Percentiles rank a stretch among this genome's conserved stretches.
These are phyloP conservation scores for Microbotryum intermedium DNA, from an alignment of 1,284 basidiomycete genomes.

Conservation along the genomic window DNA sequence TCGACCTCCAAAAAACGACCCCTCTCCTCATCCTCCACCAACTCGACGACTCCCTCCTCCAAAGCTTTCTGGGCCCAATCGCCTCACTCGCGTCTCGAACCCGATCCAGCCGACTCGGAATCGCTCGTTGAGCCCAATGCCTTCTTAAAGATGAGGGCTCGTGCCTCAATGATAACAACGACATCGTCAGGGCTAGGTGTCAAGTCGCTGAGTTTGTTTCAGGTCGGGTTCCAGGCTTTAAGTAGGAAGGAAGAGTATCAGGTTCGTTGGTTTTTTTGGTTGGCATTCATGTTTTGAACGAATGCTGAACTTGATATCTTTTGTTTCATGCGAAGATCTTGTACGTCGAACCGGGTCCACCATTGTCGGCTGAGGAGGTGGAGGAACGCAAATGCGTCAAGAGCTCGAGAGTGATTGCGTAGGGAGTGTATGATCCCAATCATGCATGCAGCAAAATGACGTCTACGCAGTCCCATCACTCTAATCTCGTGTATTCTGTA, in stretches of 20 bases:
- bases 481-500: too few species aligned
- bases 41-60: background rate
- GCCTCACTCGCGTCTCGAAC: background rate
- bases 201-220: constrained; percentile 25
- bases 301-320: too few species aligned
- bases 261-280: constrained; percentile 1
- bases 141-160: background rate
- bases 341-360: constrained; percentile 12
- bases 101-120: background rate
- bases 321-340: constrained; percentile 5
- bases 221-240: constrained; percentile 30
- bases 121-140: background rate
- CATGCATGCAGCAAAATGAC: too few species aligned
- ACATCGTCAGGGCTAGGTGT: background rate
- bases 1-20: background rate
- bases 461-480: too few species aligned
- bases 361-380: constrained; percentile 14
- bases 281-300: too few species aligned
- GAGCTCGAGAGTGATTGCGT: background rate
- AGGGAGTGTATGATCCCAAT: too few species aligned
- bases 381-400: constrained; percentile 5
- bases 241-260: constrained; percentile 33
- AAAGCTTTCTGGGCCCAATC: too few species aligned
- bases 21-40: background rate
- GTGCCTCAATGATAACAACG: background rate